Conservation (phyloP, 2,329 filamentous ascomycete species). For the Sporothrix pallida region DNA sequence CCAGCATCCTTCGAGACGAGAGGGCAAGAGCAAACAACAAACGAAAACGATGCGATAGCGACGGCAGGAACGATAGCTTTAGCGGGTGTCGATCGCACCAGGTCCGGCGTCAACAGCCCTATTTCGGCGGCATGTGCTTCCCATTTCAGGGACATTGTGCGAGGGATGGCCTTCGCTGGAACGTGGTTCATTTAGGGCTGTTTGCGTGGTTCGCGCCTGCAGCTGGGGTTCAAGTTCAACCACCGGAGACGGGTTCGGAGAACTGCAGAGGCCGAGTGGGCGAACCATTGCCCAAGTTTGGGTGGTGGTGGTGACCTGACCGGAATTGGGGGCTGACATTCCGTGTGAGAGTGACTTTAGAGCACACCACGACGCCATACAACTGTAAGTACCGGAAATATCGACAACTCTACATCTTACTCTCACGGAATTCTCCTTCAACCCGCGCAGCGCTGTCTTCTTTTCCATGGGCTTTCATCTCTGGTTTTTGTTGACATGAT, state of each 20-base stretch:
- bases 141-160: not conserved
- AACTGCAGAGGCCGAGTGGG: not conserved
- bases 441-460: not conserved
- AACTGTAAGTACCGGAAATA: not conserved
- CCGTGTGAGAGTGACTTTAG: not conserved
- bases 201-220: not conserved
- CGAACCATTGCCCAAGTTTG: not conserved
- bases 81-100: not conserved
- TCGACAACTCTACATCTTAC: not conserved
- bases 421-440: not conserved
- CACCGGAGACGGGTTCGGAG: constrained; percentile 13
- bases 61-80: not conserved
- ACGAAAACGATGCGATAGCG: not conserved
- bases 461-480: too few species aligned
- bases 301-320: not conserved
- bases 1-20: not conserved
- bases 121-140: not conserved
- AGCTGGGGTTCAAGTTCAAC: not conserved
- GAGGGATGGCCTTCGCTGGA: not conserved
- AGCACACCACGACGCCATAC: not conserved
- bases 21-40: not conserved
- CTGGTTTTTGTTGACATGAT: too few species aligned
- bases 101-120: constrained; percentile 2
- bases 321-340: not conserved
- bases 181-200: not conserved